phyloP scores from a whole-genome alignment of 2,329 filamentous ascomycete species.

The Ceratocystis ficicola region DNA sequence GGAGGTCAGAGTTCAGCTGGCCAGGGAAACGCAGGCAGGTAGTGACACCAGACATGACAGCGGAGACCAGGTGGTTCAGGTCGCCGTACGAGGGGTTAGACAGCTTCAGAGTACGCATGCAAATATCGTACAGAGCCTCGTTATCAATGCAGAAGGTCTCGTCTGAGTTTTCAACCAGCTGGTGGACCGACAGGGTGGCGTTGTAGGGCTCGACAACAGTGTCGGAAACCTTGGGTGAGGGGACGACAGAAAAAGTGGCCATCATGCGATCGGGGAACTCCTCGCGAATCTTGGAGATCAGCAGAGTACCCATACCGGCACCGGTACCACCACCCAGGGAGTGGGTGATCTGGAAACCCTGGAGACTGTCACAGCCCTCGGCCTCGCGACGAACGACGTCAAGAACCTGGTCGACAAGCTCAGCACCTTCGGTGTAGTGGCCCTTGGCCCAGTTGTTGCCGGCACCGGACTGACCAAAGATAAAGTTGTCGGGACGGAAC shows the following conservation, averaged over 20 bases:
- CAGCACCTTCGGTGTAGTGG: conserved; percentile 99
- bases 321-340: conserved; percentile 99
- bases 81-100: conserved; percentile 97
- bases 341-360: conserved; percentile 99
- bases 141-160: conserved; percentile 99
- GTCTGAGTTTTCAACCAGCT: conserved; percentile 99
- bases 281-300: conserved; percentile 99
- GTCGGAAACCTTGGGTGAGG: conserved; percentile 98
- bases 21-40: conserved; percentile 98
- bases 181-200: conserved; percentile 95
- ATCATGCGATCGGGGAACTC: conserved; percentile 99
- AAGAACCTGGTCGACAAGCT: conserved; percentile 95
- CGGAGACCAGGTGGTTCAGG: conserved; percentile 97
- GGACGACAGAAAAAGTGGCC: conserved; percentile 98
- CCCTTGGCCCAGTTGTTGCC: conserved; percentile 99
- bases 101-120: conserved; percentile 99
- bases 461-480: conserved; percentile 98
- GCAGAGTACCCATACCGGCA: conserved; percentile 98
- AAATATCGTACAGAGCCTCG: conserved; percentile 99
- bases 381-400: conserved; percentile 98
- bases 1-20: conserved; percentile 98
- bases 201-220: conserved; percentile 99
- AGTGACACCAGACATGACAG: conserved; percentile 98
- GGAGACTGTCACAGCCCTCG: conserved; percentile 97
- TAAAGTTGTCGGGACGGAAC: conserved; percentile 99